phyloP scores from a whole-genome alignment of 805 yeast species.

The Metschnikowia chrysomelidarum region DNA sequence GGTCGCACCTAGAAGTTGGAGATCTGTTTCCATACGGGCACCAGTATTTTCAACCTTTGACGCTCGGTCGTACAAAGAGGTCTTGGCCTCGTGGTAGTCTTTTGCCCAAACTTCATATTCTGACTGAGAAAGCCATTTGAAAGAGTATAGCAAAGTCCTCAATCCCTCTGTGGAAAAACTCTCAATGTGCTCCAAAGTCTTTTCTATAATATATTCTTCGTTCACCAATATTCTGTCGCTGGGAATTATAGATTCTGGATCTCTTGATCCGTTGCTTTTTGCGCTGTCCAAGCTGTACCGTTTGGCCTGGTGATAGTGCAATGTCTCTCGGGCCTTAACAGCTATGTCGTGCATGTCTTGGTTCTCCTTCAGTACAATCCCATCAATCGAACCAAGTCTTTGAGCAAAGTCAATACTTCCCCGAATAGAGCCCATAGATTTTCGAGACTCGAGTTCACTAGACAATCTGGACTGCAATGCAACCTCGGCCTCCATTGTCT shows the following conservation, averaged over 20 bases:
- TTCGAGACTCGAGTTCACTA: slow-evolving; percentile 28
- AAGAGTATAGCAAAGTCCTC: slow-evolving; percentile 83
- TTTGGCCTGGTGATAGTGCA: slow-evolving; percentile 57
- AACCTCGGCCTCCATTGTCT: slow-evolving; percentile 72
- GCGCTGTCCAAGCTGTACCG: slow-evolving; percentile 42
- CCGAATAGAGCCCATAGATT: slow-evolving; percentile 32
- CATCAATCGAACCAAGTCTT: slow-evolving; percentile 47
- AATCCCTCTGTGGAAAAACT: slow-evolving; percentile 94
- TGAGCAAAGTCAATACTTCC: slow-evolving; percentile 22
- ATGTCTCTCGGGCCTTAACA: slow-evolving; percentile 51
- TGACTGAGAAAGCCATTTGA: slow-evolving; percentile 59
- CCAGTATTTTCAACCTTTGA: slow-evolving; percentile 70
- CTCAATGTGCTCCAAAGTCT: slow-evolving; percentile 86
- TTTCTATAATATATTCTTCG: slow-evolving; percentile 76
- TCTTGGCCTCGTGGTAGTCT: slow-evolving; percentile 71
- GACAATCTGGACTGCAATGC: slow-evolving; percentile 58
- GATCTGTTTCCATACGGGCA: slow-evolving; percentile 61
- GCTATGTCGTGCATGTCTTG: slow-evolving; percentile 55
- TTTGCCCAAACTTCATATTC: slow-evolving; percentile 67
- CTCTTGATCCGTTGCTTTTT: not conserved
- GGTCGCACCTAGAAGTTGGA: slow-evolving; percentile 83
- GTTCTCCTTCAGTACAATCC: slow-evolving; percentile 45
- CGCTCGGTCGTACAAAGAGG: slow-evolving; percentile 67
- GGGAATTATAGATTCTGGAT: slow-evolving; percentile 20
- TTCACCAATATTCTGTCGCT: slow-evolving; percentile 60